Evolutionary conservation across 176 grass and related monocot genomes (phyloP).

Genomic region (Pharus latifolius): DNA sequence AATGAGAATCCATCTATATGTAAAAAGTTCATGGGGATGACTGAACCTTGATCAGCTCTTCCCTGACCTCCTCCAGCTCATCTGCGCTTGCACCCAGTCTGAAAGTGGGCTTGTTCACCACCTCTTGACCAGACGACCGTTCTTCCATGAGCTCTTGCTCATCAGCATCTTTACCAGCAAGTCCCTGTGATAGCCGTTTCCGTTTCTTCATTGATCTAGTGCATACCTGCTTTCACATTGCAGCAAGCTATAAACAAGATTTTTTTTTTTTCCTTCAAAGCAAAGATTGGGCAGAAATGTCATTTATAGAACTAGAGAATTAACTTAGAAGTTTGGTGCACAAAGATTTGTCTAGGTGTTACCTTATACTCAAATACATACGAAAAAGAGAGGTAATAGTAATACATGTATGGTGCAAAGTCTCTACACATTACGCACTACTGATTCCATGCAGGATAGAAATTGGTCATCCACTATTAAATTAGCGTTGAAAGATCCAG

Average conservation of each 20-base stretch:
- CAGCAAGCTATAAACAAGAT: not conserved
- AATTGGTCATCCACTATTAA: not conserved
- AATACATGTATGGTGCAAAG: too few species aligned
- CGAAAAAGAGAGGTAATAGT: not conserved
- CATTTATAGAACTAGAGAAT: not conserved
- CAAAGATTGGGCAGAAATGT: not conserved
- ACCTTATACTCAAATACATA: not conserved
- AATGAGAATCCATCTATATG: not conserved
- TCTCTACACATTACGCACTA: too few species aligned
- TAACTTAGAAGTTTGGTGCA: not conserved
- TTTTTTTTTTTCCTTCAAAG: too few species aligned
- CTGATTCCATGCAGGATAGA: not conserved
- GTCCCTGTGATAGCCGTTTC: not conserved
- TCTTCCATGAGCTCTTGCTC: not conserved
- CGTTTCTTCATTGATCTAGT: not conserved
- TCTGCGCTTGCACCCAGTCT: not conserved
- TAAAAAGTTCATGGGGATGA: not conserved
- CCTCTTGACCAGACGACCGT: slow-evolving; percentile 1
- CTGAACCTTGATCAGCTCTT: slow-evolving; percentile 21
- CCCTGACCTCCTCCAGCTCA: not conserved
- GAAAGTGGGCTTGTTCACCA: too few species aligned
- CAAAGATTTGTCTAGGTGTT: not conserved
- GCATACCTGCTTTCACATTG: not conserved
- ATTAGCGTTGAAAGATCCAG: not conserved
- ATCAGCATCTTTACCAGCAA: not conserved